Evolutionary conservation across 495 filamentous ascomycete species (phyloP).

Genomic region (Letharia lupina): DNA sequence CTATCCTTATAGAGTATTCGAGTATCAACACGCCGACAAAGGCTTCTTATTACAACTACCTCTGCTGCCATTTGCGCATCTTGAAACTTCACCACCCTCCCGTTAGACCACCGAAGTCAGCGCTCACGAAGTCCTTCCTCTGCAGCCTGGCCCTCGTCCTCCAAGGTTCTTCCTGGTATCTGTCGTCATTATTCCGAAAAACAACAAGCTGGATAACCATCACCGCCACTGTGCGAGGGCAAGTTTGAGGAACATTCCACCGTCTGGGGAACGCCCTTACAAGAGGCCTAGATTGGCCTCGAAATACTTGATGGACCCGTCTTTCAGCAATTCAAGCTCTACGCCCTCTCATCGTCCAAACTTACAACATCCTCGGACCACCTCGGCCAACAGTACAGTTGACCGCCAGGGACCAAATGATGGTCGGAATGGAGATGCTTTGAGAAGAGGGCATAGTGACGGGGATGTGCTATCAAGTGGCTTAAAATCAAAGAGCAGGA

Average conservation of each 20-base stretch:
- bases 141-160: not conserved
- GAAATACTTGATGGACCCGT: slow-evolving; percentile 20
- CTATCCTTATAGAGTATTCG: not conserved
- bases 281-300: slow-evolving; percentile 24
- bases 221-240: slow-evolving; percentile 9
- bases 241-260: slow-evolving; percentile 15
- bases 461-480: slow-evolving; percentile 19
- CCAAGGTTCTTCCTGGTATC: not conserved
- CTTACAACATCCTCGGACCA: slow-evolving; percentile 7
- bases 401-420: not conserved
- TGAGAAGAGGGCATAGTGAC: slow-evolving; percentile 26
- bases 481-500: not conserved
- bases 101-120: not conserved
- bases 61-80: not conserved
- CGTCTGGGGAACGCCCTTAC: slow-evolving; percentile 18
- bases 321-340: slow-evolving; percentile 8
- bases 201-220: slow-evolving; percentile 20
- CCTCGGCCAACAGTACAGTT: not conserved
- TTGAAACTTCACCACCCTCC: not conserved
- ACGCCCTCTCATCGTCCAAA: slow-evolving; percentile 1
- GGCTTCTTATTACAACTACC: not conserved
- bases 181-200: not conserved
- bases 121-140: not conserved
- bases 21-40: not conserved
- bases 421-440: slow-evolving; percentile 1